phyloP scores from a whole-genome alignment of 768 basidiomycete genomes.

The Coprinellus micaceus region DNA sequence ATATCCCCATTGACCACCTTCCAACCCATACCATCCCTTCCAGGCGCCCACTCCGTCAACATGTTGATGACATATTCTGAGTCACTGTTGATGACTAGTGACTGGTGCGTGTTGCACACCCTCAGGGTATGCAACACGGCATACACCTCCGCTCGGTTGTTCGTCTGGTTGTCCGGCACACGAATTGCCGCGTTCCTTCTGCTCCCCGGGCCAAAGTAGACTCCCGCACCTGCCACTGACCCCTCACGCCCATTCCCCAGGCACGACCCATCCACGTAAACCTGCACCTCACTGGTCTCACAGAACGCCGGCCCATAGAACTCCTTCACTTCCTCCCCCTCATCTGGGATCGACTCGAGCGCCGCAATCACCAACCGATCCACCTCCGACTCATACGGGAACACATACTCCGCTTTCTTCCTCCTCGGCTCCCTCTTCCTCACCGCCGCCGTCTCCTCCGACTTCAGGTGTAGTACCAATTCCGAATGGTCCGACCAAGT shows the following conservation, averaged over 20 bases:
- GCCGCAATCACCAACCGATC: neutral
- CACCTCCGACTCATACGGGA: neutral
- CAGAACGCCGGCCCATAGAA: neutral
- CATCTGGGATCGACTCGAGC: neutral
- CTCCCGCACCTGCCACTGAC: neutral
- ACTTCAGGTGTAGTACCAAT: neutral
- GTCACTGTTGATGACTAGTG: slow-evolving; percentile 9
- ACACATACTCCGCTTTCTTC: neutral
- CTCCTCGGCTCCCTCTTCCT: neutral
- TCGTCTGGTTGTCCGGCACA: slow-evolving; percentile 7
- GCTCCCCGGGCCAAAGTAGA: neutral
- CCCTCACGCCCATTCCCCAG: neutral
- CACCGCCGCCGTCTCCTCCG: neutral
- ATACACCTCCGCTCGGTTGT: slow-evolving; percentile 15
- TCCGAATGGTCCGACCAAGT: neutral
- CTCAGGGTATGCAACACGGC: slow-evolving; percentile 11
- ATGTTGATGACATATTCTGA: slow-evolving; percentile 15
- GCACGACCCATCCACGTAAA: neutral
- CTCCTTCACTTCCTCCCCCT: neutral
- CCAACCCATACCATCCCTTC: slow-evolving; percentile 11
- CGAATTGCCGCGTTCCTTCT: neutral
- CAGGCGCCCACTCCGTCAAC: neutral
- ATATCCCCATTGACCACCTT: slow-evolving; percentile 15
- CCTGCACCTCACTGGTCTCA: neutral
- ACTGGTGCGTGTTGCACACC: neutral